These are phyloP conservation scores for Cephaloascus fragrans DNA, from an alignment of 805 yeast genomes.

Conservation along the genomic window DNA sequence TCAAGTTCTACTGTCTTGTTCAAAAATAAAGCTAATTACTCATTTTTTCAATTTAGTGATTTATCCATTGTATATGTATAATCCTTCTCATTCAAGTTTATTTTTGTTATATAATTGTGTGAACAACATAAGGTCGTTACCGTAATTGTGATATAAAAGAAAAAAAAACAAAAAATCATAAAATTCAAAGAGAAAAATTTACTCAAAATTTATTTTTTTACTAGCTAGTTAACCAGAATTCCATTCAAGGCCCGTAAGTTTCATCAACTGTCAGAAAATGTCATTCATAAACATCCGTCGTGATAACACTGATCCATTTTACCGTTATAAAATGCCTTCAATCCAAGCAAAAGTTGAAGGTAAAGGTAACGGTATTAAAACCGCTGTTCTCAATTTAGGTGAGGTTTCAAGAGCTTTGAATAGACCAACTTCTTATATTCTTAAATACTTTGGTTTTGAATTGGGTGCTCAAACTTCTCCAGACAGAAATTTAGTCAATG, in stretches of 20 bases:
- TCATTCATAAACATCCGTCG: conserved; percentile 89
- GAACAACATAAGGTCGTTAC: neutral
- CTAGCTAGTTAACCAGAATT: neutral
- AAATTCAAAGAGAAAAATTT: too few relatives aligned
- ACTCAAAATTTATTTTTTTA: neutral
- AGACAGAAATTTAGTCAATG: conserved; percentile 89
- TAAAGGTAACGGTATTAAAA: conserved; percentile 98
- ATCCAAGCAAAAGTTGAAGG: conserved; percentile 97
- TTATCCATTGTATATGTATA: conserved; percentile 1
- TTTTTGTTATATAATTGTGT: neutral
- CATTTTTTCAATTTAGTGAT: neutral
- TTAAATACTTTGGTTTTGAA: conserved; percentile 94
- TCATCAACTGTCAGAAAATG: too few relatives aligned
- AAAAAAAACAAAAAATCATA: too few relatives aligned
- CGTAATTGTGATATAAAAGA: too few relatives aligned
- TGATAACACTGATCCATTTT: conserved; percentile 95
- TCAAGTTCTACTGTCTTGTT: too few relatives aligned
- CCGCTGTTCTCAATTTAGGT: conserved; percentile 79
- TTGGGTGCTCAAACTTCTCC: conserved; percentile 90
- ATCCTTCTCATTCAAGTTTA: neutral
- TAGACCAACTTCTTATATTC: conserved; percentile 86
- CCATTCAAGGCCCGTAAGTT: too few relatives aligned
- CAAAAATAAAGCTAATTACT: neutral
- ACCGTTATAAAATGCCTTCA: conserved; percentile 99
- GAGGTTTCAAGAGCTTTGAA: conserved; percentile 93